Percentiles rank a stretch among this genome's conserved stretches.
These are phyloP conservation scores for Trichoderma polysporum DNA, from an alignment of 2,329 filamentous ascomycete species.

Conservation along the genomic window DNA sequence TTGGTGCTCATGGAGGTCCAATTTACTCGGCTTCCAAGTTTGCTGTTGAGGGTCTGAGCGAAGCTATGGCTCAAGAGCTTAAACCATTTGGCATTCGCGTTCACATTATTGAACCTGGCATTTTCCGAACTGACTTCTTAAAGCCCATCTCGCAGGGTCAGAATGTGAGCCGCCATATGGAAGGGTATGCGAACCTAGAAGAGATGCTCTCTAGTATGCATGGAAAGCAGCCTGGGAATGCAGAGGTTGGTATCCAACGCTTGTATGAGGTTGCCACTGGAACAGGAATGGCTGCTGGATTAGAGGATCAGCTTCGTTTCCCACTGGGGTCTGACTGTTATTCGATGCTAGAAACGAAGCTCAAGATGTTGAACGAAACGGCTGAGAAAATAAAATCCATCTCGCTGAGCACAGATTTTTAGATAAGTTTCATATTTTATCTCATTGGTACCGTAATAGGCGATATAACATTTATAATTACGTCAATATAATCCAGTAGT, in stretches of 20 bases:
- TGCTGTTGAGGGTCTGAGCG: constrained; percentile 40
- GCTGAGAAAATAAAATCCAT: background rate
- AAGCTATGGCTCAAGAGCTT: constrained; percentile 37
- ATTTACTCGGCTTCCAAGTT: constrained; percentile 42
- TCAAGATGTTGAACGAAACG: background rate
- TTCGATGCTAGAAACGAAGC: background rate
- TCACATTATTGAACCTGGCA: constrained; percentile 40
- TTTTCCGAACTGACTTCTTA: constrained; percentile 4
- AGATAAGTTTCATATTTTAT: no score
- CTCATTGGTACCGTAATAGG: no score
- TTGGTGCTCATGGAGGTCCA: constrained; percentile 34
- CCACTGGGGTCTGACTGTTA: background rate
- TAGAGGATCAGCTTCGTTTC: constrained; percentile 4
- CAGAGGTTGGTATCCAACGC: constrained; percentile 3
- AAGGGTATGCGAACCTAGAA: background rate
- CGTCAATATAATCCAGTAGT: no score
- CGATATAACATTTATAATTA: no score
- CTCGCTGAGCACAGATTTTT: constrained; percentile 1
- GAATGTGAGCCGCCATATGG: background rate
- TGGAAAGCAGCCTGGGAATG: background rate
- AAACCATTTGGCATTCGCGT: constrained; percentile 39
- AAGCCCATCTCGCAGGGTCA: background rate
- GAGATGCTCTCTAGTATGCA: background rate
- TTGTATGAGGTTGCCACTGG: background rate
- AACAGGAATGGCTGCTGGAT: background rate